phyloP scores from a whole-genome alignment of 2,329 filamentous ascomycete genomes.

The Botrytis porri region DNA sequence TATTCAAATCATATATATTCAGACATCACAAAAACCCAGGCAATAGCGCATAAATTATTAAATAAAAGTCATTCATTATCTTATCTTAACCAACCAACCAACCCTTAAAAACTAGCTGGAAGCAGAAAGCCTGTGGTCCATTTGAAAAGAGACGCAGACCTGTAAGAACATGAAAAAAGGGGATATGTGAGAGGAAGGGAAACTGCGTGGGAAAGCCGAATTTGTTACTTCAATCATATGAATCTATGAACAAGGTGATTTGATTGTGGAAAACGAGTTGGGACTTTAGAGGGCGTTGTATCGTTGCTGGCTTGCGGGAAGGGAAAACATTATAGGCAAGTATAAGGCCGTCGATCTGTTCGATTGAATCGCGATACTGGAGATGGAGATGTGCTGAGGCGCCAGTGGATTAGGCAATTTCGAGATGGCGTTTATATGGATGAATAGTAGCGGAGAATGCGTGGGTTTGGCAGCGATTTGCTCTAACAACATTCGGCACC shows the following conservation, averaged over 20 bases:
- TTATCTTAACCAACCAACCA: slow-evolving; percentile 16
- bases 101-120: slow-evolving; percentile 8
- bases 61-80: slow-evolving; percentile 16
- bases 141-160: slow-evolving; percentile 9
- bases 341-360: neutral
- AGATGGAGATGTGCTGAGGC: neutral
- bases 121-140: slow-evolving; percentile 7
- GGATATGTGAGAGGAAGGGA: slow-evolving; percentile 2
- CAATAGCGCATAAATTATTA: slow-evolving; percentile 1
- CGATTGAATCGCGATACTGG: neutral
- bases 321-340: neutral
- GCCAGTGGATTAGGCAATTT: neutral
- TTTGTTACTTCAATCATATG: neutral
- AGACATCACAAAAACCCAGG: neutral
- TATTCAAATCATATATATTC: neutral
- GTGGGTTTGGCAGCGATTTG: neutral
- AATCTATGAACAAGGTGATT: neutral
- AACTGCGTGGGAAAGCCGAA: neutral
- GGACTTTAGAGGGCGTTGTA: neutral
- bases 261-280: neutral
- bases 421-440: neutral
- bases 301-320: slow-evolving; percentile 4
- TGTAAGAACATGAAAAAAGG: neutral
- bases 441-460: neutral
- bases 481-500: slow-evolving; percentile 18